Evolutionary conservation across 768 basidiomycete species (phyloP), one percentile per base, ranked within the genome.

Genomic region (Boletus rubescentipes): DNA sequence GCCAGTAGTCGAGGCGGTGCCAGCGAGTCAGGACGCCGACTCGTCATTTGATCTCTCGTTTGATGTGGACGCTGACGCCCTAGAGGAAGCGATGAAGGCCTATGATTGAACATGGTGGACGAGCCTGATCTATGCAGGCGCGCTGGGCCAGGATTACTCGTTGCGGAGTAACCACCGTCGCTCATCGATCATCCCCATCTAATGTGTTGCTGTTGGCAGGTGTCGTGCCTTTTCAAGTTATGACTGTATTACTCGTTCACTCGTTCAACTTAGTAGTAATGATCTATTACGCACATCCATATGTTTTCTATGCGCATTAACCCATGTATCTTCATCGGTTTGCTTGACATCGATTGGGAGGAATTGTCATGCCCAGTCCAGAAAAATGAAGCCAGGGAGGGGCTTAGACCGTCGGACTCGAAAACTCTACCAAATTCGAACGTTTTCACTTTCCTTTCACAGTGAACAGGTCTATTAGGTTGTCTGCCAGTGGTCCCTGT

Each of bases 41-140:
- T 70, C 70, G 21, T 70, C 68, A 0, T 70, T 70, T 35, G 68
- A 72, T 34, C 35, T 70, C 15, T 70, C 68, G 11, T 72, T 70
- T 48, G 68, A 60, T 26, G 11, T 70, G 57, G 68, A 70, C 35
- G 50, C 46, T 2, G 68, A 70, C 26, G 60, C 56, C 1, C 49
- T 72, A n/a, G 68, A 70, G 52, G 68, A 67, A 46, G 57, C 64
- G 6, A 70, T 70, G 70, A 66, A 59, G 38, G 60, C 64, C 4
- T 70, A 72, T 40, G 68, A 72, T 49, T 68, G 44, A 59, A 15
- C 12, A 10, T 0, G 12, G 20, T 20, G 31, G 34, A 51, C 16
- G 11, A 2, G 2, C 23, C 26, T 8, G 14, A 39, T 26, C 26
- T 30, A 35, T 43, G 29, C 30, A 32, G n/a, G 3, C 7, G 16